phyloP scores from a whole-genome alignment of 2,329 filamentous ascomycete species.

The Fusarium dlaminii region DNA sequence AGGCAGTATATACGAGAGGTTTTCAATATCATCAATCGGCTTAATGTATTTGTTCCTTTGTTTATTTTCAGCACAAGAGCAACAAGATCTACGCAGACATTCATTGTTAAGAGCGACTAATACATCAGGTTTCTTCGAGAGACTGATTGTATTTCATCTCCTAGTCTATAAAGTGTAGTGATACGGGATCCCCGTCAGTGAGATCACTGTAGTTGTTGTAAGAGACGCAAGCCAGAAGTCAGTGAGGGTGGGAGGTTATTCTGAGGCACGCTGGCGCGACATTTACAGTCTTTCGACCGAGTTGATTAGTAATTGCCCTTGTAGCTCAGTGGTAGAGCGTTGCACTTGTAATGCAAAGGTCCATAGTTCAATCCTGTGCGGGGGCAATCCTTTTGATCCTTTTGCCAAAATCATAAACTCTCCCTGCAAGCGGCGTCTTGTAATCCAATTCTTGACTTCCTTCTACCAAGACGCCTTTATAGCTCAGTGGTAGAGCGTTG shows the following conservation, averaged over 20 bases:
- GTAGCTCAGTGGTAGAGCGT: conserved; percentile 39
- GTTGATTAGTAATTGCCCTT: conserved; percentile 11
- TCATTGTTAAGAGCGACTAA: neutral
- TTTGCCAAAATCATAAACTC: neutral
- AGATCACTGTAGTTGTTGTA: neutral
- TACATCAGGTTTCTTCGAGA: neutral
- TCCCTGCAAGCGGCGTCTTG: neutral
- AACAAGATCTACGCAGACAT: neutral
- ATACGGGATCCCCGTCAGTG: neutral
- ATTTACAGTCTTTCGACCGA: neutral
- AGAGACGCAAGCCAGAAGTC: neutral
- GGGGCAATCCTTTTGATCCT: conserved; percentile 26
- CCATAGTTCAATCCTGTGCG: conserved; percentile 39
- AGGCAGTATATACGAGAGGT: neutral
- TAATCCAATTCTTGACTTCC: accelerated
- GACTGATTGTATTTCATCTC: no score
- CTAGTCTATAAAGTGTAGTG: no score
- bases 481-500: conserved; percentile 39
- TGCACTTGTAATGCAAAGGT: conserved; percentile 41
- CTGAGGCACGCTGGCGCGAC: neutral
- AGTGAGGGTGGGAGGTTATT: no score
- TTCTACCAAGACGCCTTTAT: conserved; percentile 14
- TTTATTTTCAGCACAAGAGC: neutral
- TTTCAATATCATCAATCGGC: neutral
- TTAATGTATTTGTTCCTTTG: neutral